Base-by-base conservation (phyloP, 257 asterid genomes). In the Pogostemon cablin region DNA sequence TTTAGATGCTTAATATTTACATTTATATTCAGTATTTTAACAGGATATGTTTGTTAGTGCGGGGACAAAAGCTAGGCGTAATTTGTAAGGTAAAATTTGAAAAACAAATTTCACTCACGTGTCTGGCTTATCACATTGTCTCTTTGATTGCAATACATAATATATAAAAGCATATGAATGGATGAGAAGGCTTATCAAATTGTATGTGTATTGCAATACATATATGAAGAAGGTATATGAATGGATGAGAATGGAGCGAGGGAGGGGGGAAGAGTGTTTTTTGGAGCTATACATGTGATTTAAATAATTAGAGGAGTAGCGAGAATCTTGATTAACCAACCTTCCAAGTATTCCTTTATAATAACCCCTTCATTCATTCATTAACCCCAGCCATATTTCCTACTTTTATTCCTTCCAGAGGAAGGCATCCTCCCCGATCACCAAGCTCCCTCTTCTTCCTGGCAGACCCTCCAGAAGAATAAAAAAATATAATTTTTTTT, bases 381-480 rank as follows among this genome's bases (percentile, higher is more conserved):
- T 17, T 37, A 1, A 4, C n/a, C 12, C 46, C 68, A 62, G 15
- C 53, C 32, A 69, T 42, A 43, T 41, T 40, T 53, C 42, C 54
- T 17, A 54, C 25, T 34, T 11, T 39, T 35, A 34, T 34, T 34
- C n/a, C n/a, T 37, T 62, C 72, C 66, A 40, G 81, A 67, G 68
- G 81, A 72, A 72, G 78, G 17, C 32, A 61, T 11, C 52, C 9
- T 20, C 59, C 37, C 0, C 57, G 2, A n/a, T 35, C 3, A 3
- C 57, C 37, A 15, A 58, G 6, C n/a, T 40, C 25, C 59, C 8
- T 68, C 82, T 78, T 78, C 79, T 73, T 69, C 74, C 58, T 58
- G 73, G 74, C 77, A 50, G 0, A 47, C 17, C 4, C 44, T 7
- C 64, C 44, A 9, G 41, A 34, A 55, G 40, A 32, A 50, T 2